A percentile compares a stretch with the other conserved stretches of the same genome.
These are phyloP conservation scores for Lecanicillium sp. DNA, from an alignment of 2,329 filamentous ascomycete species.

Conservation along the genomic window DNA sequence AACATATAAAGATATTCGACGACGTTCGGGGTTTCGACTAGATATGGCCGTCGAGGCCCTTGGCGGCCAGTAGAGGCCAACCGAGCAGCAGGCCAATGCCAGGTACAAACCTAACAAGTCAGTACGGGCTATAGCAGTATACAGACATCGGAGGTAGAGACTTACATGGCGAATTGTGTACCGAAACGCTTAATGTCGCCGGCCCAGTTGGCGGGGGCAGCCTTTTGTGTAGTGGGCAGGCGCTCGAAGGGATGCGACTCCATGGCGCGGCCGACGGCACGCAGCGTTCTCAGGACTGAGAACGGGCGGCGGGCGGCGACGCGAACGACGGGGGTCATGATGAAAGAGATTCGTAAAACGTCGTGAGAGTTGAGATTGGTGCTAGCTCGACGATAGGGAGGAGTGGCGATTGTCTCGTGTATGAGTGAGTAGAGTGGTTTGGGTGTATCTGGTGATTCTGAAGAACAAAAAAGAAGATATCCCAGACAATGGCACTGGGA, in stretches of 20 bases:
- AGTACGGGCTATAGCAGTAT: neutral
- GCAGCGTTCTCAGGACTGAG: conserved; percentile 29
- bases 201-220: conserved; percentile 27
- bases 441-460: conserved; percentile 3
- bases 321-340: conserved; percentile 23
- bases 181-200: conserved; percentile 27
- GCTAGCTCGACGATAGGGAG: conserved; percentile 13
- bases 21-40: no score
- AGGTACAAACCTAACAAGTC: conserved; percentile 28
- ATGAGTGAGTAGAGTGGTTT: conserved; percentile 14
- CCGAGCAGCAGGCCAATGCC: conserved; percentile 28
- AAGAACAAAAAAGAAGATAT: no score
- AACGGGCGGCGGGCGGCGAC: conserved; percentile 27
- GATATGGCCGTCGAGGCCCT: conserved; percentile 27
- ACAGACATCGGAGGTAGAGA: conserved; percentile 7
- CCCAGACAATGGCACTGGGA: no score
- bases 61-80: conserved; percentile 28
- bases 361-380: conserved; percentile 14
- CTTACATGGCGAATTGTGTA: conserved; percentile 29
- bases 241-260: conserved; percentile 33
- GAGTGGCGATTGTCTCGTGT: conserved; percentile 8
- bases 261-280: conserved; percentile 27
- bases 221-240: conserved; percentile 22
- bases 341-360: conserved; percentile 13
- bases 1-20: no score